Evolutionary conservation across 2,329 filamentous ascomycete species (phyloP).

Genomic region (Diaporthe nobilis): DNA sequence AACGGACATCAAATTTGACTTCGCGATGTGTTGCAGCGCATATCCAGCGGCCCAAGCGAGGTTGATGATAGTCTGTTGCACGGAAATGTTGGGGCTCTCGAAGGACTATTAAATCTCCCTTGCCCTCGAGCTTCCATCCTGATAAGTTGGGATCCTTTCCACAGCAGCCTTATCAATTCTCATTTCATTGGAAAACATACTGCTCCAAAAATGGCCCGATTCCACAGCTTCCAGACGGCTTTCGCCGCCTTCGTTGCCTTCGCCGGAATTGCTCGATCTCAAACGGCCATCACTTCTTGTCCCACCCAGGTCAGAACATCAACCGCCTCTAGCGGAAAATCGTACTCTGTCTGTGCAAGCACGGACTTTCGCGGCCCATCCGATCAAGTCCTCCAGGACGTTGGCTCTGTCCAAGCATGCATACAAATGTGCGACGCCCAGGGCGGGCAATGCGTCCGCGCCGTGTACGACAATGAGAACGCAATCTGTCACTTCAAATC

Average conservation of each 20-base stretch:
- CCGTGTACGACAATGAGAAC: constrained; percentile 15
- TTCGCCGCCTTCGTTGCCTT: not conserved
- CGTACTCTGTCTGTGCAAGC: not conserved
- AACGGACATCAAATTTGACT: constrained; percentile 10
- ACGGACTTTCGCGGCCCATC: constrained; percentile 16
- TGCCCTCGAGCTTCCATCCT: not conserved
- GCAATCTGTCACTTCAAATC: constrained; percentile 27
- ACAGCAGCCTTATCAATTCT: not conserved
- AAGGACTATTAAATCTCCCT: constrained; percentile 10
- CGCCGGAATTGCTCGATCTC: constrained; percentile 5
- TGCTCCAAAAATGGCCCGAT: constrained; percentile 11
- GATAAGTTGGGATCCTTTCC: not conserved
- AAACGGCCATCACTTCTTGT: constrained; percentile 16
- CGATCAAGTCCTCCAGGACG: constrained; percentile 6
- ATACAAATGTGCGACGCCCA: constrained; percentile 19
- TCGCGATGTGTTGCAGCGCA: constrained; percentile 11
- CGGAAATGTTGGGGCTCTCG: too few relatives aligned
- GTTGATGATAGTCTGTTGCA: not conserved
- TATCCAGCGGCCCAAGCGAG: not conserved
- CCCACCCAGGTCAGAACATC: constrained; percentile 1
- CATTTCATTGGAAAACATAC: not conserved
- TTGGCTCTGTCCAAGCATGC: constrained; percentile 2
- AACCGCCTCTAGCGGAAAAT: not conserved
- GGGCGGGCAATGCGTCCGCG: constrained; percentile 11
- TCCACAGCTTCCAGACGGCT: constrained; percentile 2